Evolutionary conservation across 768 basidiomycete genomes (phyloP).

Genomic region (Rhizopogon vulgaris): DNA sequence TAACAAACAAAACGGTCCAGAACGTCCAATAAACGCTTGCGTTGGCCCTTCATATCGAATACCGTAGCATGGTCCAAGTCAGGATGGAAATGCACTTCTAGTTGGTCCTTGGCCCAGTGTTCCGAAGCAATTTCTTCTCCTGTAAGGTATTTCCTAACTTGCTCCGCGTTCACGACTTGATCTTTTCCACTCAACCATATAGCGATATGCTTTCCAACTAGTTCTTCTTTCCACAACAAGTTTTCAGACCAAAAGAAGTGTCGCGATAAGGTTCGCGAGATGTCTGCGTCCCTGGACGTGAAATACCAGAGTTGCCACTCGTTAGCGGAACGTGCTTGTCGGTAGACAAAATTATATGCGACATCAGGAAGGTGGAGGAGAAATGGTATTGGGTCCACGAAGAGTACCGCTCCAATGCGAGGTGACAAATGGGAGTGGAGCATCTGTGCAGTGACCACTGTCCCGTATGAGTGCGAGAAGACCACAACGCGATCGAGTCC

Average conservation of each 20-base stretch:
- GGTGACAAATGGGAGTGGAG: constrained; percentile 31
- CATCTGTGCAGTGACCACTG: constrained; percentile 49
- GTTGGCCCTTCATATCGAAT: constrained; percentile 23
- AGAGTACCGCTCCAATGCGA: constrained; percentile 38
- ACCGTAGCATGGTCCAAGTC: constrained; percentile 37
- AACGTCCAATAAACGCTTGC: constrained; percentile 26
- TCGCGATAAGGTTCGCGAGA: constrained; percentile 50
- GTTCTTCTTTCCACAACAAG: constrained; percentile 53
- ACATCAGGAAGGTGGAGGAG: constrained; percentile 57
- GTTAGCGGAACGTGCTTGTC: constrained; percentile 41
- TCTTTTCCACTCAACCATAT: constrained; percentile 35
- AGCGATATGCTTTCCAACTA: constrained; percentile 26
- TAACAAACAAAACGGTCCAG: constrained; percentile 24
- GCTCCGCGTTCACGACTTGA: constrained; percentile 35
- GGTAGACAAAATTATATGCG: constrained; percentile 63
- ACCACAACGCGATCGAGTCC: constrained; percentile 35
- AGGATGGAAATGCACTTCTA: constrained; percentile 36
- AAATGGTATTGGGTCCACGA: constrained; percentile 64
- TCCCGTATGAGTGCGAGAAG: constrained; percentile 58
- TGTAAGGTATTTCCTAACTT: constrained; percentile 36
- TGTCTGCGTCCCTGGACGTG: constrained; percentile 55
- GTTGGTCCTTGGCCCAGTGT: constrained; percentile 22
- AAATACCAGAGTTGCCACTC: constrained; percentile 71
- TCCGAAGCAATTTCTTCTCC: constrained; percentile 13
- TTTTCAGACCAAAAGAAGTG: constrained; percentile 67